Conservation (phyloP, 768 basidiomycete species). For the Russula earlei region DNA sequence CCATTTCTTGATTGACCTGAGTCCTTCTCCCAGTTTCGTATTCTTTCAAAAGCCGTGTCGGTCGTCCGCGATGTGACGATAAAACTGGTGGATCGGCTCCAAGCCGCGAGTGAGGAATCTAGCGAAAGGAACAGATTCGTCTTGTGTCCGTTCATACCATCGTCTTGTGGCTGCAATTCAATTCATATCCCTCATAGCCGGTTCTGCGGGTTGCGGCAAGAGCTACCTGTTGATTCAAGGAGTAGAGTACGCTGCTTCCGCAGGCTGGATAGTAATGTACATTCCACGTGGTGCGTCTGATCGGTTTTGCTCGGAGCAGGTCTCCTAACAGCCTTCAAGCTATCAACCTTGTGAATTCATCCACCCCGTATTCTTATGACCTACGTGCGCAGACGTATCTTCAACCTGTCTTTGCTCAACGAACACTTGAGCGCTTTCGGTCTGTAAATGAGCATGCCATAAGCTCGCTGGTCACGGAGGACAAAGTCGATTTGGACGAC, state of each 20-base stretch:
- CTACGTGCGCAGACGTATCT: conserved; percentile 66
- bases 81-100: conserved; percentile 42
- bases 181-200: conserved; percentile 39
- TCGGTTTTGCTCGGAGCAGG: not conserved
- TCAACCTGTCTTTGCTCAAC: conserved; percentile 56
- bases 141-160: conserved; percentile 34
- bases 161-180: not conserved
- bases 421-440: conserved; percentile 52
- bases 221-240: conserved; percentile 70
- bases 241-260: conserved; percentile 52
- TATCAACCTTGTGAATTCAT: conserved; percentile 60
- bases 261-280: conserved; percentile 78
- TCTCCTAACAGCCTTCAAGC: conserved; percentile 26
- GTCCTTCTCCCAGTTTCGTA: conserved; percentile 40
- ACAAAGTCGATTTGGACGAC: conserved; percentile 39
- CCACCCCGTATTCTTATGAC: conserved; percentile 65
- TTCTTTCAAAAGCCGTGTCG: conserved; percentile 62
- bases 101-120: conserved; percentile 37
- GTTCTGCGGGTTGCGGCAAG: conserved; percentile 71
- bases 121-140: conserved; percentile 50
- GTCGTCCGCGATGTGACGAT: conserved; percentile 65
- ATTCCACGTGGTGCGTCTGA: conserved; percentile 58
- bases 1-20: not conserved
- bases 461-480: conserved; percentile 31
- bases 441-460: conserved; percentile 47